Base-by-base conservation (phyloP, 2,329 filamentous ascomycete genomes). In the Fusarium equiseti region DNA sequence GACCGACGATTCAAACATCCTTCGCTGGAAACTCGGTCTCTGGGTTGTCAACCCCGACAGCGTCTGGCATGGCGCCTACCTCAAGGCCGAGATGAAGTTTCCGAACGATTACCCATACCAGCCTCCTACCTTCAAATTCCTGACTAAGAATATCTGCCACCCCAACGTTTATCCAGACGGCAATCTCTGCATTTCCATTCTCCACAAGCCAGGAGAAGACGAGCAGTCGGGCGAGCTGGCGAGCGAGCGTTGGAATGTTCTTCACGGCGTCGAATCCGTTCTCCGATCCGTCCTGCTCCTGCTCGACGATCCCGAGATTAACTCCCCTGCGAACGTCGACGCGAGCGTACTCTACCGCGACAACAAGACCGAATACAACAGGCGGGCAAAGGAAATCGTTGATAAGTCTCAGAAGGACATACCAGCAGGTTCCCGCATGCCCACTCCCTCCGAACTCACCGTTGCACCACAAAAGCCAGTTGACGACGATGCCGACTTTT, bases 131-230 rank as follows among this genome's bases (percentile, higher is more conserved):
- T 98, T 99, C 85, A 91, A 91, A 70, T 98, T 99, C 82, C 79
- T 89, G 20, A 83, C 84, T 24, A 87, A 87, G 35, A 90, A 92
- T 18, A 91, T 98, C 68, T 94, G 90, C 82, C 95, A 99, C 80
- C 95, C 95, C 5, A 99, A 99, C 80, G 91, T 99, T 77, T 98
- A 98, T 83, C 83, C 89, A 8, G 93, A 98, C 79, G 95, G 95
- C 75, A 91, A 91, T 73, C 88, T 98, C 46, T 98, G 96, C 84
- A 98, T 99, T 79, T 98, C 95, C 48, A 99, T 99, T 76, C 89
- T 99, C 13, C 95, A 99, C 81, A 88, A 89, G 20, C 94, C 96
- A 0, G 96, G 96, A 72, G 94, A 98, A 66, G 95, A 98, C 78
- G 89, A 92, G 73, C 95, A 95, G 85, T 97, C 95, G 1, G 96